These are phyloP conservation scores for Bullera alba DNA, from an alignment of 768 basidiomycete genomes.

Conservation along the genomic window DNA sequence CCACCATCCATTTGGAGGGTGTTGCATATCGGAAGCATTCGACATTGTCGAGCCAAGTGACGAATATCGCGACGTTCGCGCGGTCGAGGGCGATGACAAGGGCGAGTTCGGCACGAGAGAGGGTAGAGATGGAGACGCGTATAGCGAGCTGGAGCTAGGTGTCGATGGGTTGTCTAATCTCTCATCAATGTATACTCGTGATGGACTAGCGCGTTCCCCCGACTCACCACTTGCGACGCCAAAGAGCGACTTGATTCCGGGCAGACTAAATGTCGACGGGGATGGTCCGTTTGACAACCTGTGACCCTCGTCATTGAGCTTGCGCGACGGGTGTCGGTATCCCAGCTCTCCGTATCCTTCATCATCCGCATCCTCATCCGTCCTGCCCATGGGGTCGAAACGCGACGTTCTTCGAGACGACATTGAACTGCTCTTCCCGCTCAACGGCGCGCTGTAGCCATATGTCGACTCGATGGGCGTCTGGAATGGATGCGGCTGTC, in stretches of 20 bases:
- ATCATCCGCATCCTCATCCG: conserved; percentile 21
- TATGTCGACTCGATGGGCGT: neutral
- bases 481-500: neutral
- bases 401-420: conserved; percentile 25
- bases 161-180: conserved; percentile 9
- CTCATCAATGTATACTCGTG: neutral
- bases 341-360: conserved; percentile 35
- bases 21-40: conserved; percentile 6
- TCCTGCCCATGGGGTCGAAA: conserved; percentile 33
- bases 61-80: conserved; percentile 29
- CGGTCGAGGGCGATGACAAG: conserved; percentile 27
- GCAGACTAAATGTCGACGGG: conserved; percentile 22
- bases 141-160: conserved; percentile 8
- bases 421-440: too few species aligned
- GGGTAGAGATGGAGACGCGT: conserved; percentile 24
- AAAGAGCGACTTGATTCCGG: conserved; percentile 39
- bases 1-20: conserved; percentile 29
- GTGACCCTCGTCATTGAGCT: conserved; percentile 20
- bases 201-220: neutral
- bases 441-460: neutral
- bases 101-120: conserved; percentile 27
- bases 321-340: conserved; percentile 24
- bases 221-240: conserved; percentile 24
- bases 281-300: neutral
- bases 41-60: conserved; percentile 23